phyloP scores from a whole-genome alignment of 1,284 basidiomycete species.

The Cryptococcus sp. region DNA sequence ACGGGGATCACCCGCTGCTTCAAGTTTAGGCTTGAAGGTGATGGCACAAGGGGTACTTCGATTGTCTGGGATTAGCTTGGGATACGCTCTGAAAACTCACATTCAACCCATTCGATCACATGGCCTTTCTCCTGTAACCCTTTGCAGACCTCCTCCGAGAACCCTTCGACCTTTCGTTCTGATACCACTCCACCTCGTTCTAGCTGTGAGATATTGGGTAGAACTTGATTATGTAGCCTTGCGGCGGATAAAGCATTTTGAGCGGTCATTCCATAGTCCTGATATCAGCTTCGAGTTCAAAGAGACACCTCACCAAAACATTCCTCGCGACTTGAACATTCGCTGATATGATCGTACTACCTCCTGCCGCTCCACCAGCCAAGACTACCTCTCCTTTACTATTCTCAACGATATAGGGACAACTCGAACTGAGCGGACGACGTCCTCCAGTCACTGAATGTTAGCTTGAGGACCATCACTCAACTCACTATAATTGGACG shows the following conservation, averaged over 20 bases:
- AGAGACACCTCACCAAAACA: constrained; percentile 13
- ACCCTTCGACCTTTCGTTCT: constrained; percentile 14
- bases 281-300: neutral
- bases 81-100: neutral
- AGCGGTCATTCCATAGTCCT: constrained; percentile 24
- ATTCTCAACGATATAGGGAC: constrained; percentile 36
- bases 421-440: constrained; percentile 37
- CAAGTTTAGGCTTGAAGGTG: constrained; percentile 12
- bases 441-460: constrained; percentile 26
- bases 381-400: constrained; percentile 14
- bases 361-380: constrained; percentile 39
- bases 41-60: constrained; percentile 27
- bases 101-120: constrained; percentile 21
- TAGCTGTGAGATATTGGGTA: constrained; percentile 27
- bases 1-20: constrained; percentile 22
- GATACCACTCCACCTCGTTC: constrained; percentile 20
- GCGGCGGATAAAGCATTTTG: constrained; percentile 23
- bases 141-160: constrained; percentile 15
- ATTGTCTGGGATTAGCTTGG: constrained; percentile 7
- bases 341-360: constrained; percentile 39
- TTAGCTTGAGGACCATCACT: neutral
- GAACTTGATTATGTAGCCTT: constrained; percentile 41
- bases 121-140: constrained; percentile 27
- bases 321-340: constrained; percentile 36
- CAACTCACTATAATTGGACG: constrained; percentile 34